Evolutionary conservation across 768 basidiomycete species (phyloP), one percentile per base, ranked within the genome.

Genomic region (Tricholoma flavovirens): DNA sequence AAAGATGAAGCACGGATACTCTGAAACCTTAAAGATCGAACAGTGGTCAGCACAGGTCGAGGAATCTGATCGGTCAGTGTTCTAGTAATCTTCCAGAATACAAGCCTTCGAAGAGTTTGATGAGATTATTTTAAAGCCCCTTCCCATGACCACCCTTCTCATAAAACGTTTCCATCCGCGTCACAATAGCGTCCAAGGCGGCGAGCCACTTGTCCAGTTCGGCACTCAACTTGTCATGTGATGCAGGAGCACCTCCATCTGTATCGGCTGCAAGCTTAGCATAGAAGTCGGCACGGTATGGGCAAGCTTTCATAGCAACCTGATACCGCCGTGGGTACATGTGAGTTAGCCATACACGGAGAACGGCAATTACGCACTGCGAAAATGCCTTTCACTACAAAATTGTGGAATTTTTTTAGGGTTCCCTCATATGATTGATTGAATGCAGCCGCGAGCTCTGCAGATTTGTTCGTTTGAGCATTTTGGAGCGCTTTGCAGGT

Each of bases 341-440:
- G 24, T 40, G 29, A 22, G 24, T 30, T 52, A 46, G 54, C 11
- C 51, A 42, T 5, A 42, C 55, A 49, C 29, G 43, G 12, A 48
- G 24, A 29, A 17, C n/a, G 19, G 36, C 29, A 22, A 21, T n/a
- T 17, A 87, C 82, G 40, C 29, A 82, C 82, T 22, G 77, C 54
- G 62, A 83, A 81, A 45, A 88, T 59, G 26, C 83, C 83, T 62
- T 80, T 81, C 53, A 88, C 82, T 48, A 89, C 69, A 60, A 94
- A 86, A 66, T 83, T 88, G 71, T 99, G 96, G 73, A 86, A 84
- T 64, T 86, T 77, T 75, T 87, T 94, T 68, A 99, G 76, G 12
- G 90, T 94, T 9, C 61, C 77, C 19, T 86, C 87, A 69, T 99
- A 99, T 0, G 90, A 82, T 45, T 84, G 83, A 26, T 75, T 84